phyloP scores from a whole-genome alignment of 768 basidiomycete species.

The Auricularia heimuer region DNA sequence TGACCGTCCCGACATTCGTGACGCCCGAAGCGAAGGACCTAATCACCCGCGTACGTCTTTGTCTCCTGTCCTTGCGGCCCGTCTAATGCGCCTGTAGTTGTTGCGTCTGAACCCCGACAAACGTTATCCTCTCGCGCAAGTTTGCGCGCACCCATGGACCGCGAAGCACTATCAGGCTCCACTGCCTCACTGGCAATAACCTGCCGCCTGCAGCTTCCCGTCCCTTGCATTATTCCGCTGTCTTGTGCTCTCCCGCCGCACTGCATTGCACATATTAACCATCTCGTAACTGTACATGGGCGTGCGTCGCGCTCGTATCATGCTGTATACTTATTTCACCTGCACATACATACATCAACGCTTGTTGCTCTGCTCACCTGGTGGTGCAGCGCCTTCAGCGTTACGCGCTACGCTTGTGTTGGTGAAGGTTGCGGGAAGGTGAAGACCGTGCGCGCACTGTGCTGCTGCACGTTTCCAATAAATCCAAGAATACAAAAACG shows the following conservation, averaged over 20 bases:
- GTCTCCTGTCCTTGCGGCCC: constrained; percentile 5
- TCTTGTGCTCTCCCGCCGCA: not conserved
- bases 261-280: not conserved
- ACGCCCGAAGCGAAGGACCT: constrained; percentile 34
- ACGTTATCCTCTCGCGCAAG: constrained; percentile 29
- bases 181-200: not conserved
- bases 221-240: not conserved
- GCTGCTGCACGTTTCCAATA: too few species aligned
- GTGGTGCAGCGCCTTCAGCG: too few species aligned
- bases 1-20: constrained; percentile 28
- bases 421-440: too few species aligned
- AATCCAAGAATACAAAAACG: too few species aligned
- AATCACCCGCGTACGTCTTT: constrained; percentile 22
- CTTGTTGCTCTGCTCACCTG: too few species aligned
- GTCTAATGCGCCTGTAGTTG: constrained; percentile 19
- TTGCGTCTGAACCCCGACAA: constrained; percentile 28
- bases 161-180: constrained; percentile 7
- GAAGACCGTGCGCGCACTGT: too few species aligned
- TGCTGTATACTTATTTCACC: not conserved
- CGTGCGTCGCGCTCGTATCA: not conserved
- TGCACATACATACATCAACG: not conserved
- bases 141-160: constrained; percentile 34
- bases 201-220: not conserved
- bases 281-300: not conserved
- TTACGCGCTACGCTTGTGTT: too few species aligned